Evolutionary conservation across 805 yeast species (phyloP).

Genomic region (Kuraishia cidri): DNA sequence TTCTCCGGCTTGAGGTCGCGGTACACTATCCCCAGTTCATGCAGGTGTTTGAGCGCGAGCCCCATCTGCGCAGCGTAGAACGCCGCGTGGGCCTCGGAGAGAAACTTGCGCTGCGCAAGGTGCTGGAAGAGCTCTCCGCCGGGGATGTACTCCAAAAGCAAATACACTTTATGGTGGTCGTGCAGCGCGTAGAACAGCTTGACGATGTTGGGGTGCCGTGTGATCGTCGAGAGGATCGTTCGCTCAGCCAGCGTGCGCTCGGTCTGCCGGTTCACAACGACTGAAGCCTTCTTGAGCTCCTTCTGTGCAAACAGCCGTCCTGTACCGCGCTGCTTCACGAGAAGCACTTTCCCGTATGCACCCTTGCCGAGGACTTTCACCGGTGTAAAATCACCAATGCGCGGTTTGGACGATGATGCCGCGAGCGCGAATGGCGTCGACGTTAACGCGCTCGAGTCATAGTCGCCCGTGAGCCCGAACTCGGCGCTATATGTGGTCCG

Average conservation of each 20-base stretch:
- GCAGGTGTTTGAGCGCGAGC: conserved; percentile 68
- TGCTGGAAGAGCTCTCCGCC: conserved; percentile 83
- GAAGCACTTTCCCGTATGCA: conserved; percentile 78
- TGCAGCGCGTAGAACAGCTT: conserved; percentile 79
- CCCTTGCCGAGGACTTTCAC: conserved; percentile 79
- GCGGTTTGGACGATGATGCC: not conserved
- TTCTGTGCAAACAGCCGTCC: conserved; percentile 78
- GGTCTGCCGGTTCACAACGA: conserved; percentile 51
- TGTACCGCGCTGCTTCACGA: conserved; percentile 58
- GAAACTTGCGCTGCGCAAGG: conserved; percentile 34
- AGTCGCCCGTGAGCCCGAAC: not conserved
- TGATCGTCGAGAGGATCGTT: conserved; percentile 58
- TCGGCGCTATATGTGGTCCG: conserved; percentile 69
- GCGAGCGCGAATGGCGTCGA: not conserved
- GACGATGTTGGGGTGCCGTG: conserved; percentile 71
- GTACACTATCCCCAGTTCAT: conserved; percentile 74
- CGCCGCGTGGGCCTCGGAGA: conserved; percentile 58
- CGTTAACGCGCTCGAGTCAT: not conserved
- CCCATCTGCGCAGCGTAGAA: conserved; percentile 79
- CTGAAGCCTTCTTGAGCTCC: conserved; percentile 74
- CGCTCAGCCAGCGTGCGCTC: conserved; percentile 79
- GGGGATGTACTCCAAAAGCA: conserved; percentile 72
- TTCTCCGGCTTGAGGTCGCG: conserved; percentile 89
- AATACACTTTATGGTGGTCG: conserved; percentile 65
- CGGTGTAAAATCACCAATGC: conserved; percentile 51